Base-by-base conservation (phyloP, 495 filamentous ascomycete genomes). In the Thozetella sp. region DNA sequence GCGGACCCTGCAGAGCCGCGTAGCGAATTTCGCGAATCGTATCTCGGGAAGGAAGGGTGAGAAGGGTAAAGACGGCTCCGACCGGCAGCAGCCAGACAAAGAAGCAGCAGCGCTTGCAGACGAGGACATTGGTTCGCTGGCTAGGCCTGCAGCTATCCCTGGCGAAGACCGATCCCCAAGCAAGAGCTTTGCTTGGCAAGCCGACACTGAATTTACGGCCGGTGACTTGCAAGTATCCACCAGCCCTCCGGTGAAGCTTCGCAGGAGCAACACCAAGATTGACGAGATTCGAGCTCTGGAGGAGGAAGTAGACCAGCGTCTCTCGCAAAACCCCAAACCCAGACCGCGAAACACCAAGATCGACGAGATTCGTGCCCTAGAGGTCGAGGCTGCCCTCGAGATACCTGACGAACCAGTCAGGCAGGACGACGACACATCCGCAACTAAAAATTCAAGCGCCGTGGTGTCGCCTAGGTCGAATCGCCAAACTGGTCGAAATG, bases 131-230 rank as follows among this genome's bases (percentile, higher is more conserved):
- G 71, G 74, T 10, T 67, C 70, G 23, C 58, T 64, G 17, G 68
- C 71, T 17, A 71, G 67, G 45, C 79, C 77, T n/a, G 62, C 62
- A n/a, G 65, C 74, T 34, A 62, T 63, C 9, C 70, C 67, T 25
- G 65, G 63, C 1, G 57, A 61, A n/a, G 60, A 71, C 22, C 61
- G 68, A 13, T 81, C 83, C 22, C 72, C 80, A 2, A 73, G 84
- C 37, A 74, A 79, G 59, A 76, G 76, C 59, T 77, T 72, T 22
- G 78, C 82, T 24, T 86, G 82, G 84, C 77, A 89, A 45, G 64
- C 80, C 19, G 81, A 83, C 50, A 75, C 81, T 4, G 88, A 90
- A 37, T 88, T 92, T 59, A 89, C 87, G n/a, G 83, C 79, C 24
- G 77, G 76, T 22, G 86, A 86, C 50, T 57, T 89, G 26, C 82